A percentile compares a stretch with the other conserved stretches of the same genome.
These are phyloP conservation scores for Irpex lacteus DNA, from an alignment of 1,284 basidiomycete genomes.

Conservation along the genomic window DNA sequence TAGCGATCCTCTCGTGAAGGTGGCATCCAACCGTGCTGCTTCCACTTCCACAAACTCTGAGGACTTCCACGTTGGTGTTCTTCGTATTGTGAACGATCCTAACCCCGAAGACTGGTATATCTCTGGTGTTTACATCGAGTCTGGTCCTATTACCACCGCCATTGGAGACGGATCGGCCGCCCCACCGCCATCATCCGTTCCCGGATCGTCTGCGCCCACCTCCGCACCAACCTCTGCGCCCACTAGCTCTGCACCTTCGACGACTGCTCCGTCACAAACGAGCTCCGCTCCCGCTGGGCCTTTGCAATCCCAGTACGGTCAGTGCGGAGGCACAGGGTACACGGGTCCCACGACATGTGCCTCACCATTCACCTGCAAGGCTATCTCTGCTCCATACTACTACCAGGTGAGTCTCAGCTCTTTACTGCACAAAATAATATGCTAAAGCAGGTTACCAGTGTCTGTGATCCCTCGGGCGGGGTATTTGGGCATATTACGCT, in stretches of 20 bases:
- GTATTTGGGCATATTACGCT: no score
- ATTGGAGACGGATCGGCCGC: conserved; percentile 37
- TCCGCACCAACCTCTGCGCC: conserved; percentile 32
- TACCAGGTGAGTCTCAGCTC: conserved; percentile 39
- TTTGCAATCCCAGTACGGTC: conserved; percentile 45
- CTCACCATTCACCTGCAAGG: conserved; percentile 39
- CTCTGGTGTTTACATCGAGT: conserved; percentile 59
- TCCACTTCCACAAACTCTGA: conserved; percentile 58
- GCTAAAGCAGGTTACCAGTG: conserved; percentile 1
- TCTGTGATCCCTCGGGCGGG: background rate
- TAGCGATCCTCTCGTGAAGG: conserved; percentile 44
- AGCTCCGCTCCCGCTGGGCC: conserved; percentile 39
- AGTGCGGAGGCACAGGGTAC: conserved; percentile 51
- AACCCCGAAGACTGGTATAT: conserved; percentile 57
- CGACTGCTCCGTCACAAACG: conserved; percentile 14
- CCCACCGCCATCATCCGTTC: conserved; percentile 20
- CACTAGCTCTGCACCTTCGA: conserved; percentile 4
- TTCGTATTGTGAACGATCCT: conserved; percentile 49
- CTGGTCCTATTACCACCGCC: conserved; percentile 50
- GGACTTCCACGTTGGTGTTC: conserved; percentile 64
- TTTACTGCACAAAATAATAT: background rate
- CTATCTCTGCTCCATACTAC: conserved; percentile 53
- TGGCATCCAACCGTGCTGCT: conserved; percentile 46
- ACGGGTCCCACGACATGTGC: conserved; percentile 48
- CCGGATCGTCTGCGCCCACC: conserved; percentile 23